Evolutionary conservation across 2,329 filamentous ascomycete species (phyloP), one percentile per base, ranked within the genome.

Genomic region (Chrysosphaeria jannelii): DNA sequence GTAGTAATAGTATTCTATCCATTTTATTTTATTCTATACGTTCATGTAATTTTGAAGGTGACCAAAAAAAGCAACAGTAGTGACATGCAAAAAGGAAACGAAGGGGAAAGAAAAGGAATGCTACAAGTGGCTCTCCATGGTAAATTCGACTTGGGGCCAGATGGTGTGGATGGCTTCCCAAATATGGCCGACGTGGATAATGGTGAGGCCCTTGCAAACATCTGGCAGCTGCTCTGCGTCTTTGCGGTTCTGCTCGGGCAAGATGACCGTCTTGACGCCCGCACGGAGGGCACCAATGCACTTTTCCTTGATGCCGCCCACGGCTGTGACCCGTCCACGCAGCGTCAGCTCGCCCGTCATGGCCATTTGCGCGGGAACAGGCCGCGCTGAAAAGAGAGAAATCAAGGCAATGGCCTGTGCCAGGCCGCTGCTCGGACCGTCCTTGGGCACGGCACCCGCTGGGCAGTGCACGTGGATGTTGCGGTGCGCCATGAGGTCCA

Each of bases 251-350:
- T 74, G 69, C 15, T 68, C 59, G 3, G 85, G 85, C 6, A 97
- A 50, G 29, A 97, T 43, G 6, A 97, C 81, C 15, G 75, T 81
- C 55, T 90, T 89, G 30, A 97, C 81, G 14, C 85, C 85, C 2
- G 85, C 85, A 26, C 81, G 60, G 39, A 88, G 53, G 6, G 85
- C 85, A 12, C 85, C 85, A 39, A 97, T 93, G 25, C 93, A 55
- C 45, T 97, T 97, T 59, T 97, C 81, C 47, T 93, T 91, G 48
- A 97, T 93, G 10, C 85, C 85, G 25, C 85, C 85, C 17, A 97
- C 85, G 13, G 81, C 76, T 45, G 85, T 75, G 27, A 97, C 71
- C 32, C 78, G 65, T 12, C 85, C 85, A 20, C 85, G 62, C 13
- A 97, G 60, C 27, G 71, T 76, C 30, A 68, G 63, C 38, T 68